Conservation (phyloP, 2,329 filamentous ascomycete genomes). For the Ceratocystis cacaofunesta region DNA sequence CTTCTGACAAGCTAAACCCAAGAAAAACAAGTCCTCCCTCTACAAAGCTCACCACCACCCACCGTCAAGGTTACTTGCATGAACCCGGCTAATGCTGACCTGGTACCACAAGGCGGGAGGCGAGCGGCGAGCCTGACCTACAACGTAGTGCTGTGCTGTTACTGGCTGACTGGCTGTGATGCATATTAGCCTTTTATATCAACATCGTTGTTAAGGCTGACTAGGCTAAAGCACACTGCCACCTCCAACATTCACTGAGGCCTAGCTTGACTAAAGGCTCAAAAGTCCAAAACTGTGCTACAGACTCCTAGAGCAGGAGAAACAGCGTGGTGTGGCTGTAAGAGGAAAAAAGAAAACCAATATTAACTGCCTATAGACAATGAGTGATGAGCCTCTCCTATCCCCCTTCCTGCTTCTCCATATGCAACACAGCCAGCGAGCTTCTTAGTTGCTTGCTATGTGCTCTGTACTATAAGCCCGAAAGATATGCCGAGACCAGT, state of each 20-base stretch:
- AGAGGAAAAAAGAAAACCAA: background rate
- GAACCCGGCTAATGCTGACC: background rate
- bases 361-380: background rate
- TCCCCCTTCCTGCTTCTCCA: background rate
- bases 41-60: background rate
- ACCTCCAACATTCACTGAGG: background rate
- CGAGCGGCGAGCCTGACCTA: background rate
- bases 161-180: background rate
- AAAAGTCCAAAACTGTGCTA: background rate
- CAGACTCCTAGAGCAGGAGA: no score
- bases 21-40: no score
- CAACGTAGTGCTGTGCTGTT: background rate
- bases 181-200: no score
- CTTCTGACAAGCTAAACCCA: background rate
- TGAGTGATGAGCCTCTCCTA: background rate
- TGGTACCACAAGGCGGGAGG: no score
- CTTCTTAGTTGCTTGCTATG: background rate
- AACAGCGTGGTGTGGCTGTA: background rate
- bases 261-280: background rate
- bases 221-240: background rate
- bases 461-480: background rate
- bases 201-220: background rate
- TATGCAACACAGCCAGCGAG: background rate
- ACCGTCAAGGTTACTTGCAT: background rate
- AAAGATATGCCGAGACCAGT: slow-evolving; percentile 3